Percentiles rank a stretch among this genome's conserved stretches.
Conservation (phyloP, 192 early-diverging fungal genomes). For the Spinellus fusiger region DNA sequence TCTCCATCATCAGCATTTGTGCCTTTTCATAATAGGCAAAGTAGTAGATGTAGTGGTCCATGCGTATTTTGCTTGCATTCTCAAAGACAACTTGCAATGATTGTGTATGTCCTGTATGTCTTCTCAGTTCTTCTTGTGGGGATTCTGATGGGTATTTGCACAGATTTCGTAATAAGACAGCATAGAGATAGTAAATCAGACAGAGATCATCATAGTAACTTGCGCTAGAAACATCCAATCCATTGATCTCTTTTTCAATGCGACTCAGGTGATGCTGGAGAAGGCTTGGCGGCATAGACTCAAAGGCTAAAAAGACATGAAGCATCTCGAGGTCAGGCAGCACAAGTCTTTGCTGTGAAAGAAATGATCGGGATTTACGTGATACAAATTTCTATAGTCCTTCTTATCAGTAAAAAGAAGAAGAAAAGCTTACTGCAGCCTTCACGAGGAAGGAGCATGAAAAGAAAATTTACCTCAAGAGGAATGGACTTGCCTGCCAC, state of each 20-base stretch:
- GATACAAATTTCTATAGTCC: conserved; percentile 63
- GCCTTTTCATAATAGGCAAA: conserved; percentile 54
- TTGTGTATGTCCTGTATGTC: conserved; percentile 15
- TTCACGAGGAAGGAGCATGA: too few relatives aligned
- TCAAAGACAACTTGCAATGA: conserved; percentile 45
- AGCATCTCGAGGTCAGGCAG: conserved; percentile 77
- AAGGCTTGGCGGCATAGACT: conserved; percentile 55
- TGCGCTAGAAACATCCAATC: conserved; percentile 17
- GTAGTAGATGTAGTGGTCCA: conserved; percentile 60
- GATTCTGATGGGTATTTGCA: conserved; percentile 19
- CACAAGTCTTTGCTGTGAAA: conserved; percentile 58
- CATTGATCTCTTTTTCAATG: conserved; percentile 39
- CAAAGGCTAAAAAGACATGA: conserved; percentile 64
- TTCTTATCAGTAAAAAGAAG: conserved; percentile 6
- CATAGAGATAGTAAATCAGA: conserved; percentile 63
- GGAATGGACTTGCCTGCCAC: conserved; percentile 84
- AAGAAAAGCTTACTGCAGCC: conserved; percentile 5
- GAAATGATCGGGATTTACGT: conserved; percentile 75
- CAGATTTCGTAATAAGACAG: conserved; percentile 47
- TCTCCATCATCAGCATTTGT: conserved; percentile 40
- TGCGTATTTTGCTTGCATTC: conserved; percentile 47
- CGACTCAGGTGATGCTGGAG: conserved; percentile 38
- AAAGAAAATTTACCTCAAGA: conserved; percentile 54
- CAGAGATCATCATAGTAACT: conserved; percentile 80
- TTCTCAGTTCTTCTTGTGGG: not conserved